phyloP scores from a whole-genome alignment of 805 yeast species.

The Metschnikowia matae region DNA sequence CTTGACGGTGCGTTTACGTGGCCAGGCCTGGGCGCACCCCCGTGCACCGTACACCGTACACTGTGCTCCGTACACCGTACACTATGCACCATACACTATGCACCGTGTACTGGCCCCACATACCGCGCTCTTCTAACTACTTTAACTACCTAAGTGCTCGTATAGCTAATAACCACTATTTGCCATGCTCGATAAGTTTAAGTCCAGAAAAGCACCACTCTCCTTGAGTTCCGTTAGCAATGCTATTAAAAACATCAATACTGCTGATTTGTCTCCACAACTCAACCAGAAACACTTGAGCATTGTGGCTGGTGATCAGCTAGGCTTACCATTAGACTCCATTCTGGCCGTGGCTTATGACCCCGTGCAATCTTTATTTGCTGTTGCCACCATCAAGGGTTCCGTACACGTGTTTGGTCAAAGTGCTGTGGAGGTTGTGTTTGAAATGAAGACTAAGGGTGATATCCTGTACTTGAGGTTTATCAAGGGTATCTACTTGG shows the following conservation, averaged over 20 bases:
- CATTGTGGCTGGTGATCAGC: slow-evolving; percentile 26
- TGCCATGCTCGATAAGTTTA: slow-evolving; percentile 35
- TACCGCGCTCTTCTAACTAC: not conserved
- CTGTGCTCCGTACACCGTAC: slow-evolving; percentile 5
- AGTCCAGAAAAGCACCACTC: slow-evolving; percentile 40
- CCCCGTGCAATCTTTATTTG: slow-evolving; percentile 82
- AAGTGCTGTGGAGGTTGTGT: slow-evolving; percentile 66
- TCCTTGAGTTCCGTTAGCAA: slow-evolving; percentile 40
- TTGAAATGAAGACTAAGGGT: slow-evolving; percentile 48
- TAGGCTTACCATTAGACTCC: slow-evolving; percentile 50
- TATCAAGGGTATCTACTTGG: slow-evolving; percentile 76
- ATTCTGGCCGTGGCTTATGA: slow-evolving; percentile 72
- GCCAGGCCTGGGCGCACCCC: slow-evolving; percentile 12
- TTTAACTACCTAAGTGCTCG: not conserved
- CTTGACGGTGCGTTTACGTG: slow-evolving; percentile 3
- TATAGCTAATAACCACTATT: not conserved
- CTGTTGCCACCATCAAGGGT: slow-evolving; percentile 69
- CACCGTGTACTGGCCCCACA: not conserved
- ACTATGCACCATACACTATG: too few species aligned
- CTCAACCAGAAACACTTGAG: slow-evolving; percentile 28
- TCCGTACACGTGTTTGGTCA: slow-evolving; percentile 81
- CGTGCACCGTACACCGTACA: slow-evolving; percentile 4
- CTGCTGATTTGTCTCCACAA: slow-evolving; percentile 31
- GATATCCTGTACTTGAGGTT: slow-evolving; percentile 57
- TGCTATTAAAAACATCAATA: slow-evolving; percentile 34